Evolutionary conservation across 169 alveolate genomes (phyloP).

Genomic region (Sarcocystis neurona): DNA sequence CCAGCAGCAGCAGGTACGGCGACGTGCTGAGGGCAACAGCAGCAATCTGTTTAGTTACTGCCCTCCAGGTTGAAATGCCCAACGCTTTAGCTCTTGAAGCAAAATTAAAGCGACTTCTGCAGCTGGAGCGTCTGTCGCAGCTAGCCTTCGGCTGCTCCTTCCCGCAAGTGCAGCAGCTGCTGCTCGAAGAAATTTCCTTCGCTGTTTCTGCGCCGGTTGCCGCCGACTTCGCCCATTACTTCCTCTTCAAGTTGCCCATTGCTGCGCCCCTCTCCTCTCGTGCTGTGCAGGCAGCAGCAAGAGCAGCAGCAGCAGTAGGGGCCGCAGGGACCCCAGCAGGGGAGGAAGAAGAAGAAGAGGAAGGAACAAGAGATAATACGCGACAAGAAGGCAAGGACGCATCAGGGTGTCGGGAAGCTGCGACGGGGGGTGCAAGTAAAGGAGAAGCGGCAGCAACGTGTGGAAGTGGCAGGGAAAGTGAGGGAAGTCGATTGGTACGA

Average conservation of each 20-base stretch:
- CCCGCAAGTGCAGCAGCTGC: constrained; percentile 2
- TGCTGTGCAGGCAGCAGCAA: no score
- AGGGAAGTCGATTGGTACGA: no score
- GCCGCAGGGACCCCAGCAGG: no score
- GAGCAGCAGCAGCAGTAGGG: no score
- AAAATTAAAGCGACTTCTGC: neutral
- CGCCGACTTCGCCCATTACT: constrained; percentile 44
- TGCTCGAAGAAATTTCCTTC: constrained; percentile 17
- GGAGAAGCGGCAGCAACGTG: no score
- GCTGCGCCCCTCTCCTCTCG: neutral
- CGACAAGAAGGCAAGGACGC: no score
- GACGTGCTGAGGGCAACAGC: constrained; percentile 32
- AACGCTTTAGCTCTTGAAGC: constrained; percentile 36
- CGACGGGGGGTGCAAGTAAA: no score
- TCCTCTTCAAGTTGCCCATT: constrained; percentile 1
- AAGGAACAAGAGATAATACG: no score
- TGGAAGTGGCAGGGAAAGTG: no score
- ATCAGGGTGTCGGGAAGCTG: no score
- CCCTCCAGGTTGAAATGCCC: constrained; percentile 46
- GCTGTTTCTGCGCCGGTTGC: constrained; percentile 35
- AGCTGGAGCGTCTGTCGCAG: neutral
- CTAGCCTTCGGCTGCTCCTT: neutral
- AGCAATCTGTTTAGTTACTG: constrained; percentile 29
- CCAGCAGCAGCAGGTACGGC: no score
- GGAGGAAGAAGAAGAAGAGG: no score